These are phyloP conservation scores for Verticillium zaregamsianum DNA, from an alignment of 2,329 filamentous ascomycete species.

Conservation along the genomic window DNA sequence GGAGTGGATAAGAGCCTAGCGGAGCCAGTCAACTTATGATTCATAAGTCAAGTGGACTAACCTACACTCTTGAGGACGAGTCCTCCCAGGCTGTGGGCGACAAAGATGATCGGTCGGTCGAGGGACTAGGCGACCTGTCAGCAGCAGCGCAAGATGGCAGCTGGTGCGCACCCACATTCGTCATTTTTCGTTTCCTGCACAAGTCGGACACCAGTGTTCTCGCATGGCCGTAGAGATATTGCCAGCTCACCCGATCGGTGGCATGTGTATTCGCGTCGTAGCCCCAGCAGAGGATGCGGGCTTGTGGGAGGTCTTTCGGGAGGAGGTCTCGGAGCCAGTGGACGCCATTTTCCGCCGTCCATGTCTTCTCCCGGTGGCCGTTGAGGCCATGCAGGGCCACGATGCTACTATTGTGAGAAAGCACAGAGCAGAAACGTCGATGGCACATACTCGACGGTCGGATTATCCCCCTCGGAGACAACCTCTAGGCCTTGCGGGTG, in stretches of 20 bases:
- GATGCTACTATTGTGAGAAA: slow-evolving; percentile 11
- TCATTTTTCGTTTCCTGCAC: slow-evolving; percentile 20
- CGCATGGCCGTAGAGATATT: slow-evolving; percentile 28
- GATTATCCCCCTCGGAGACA: background rate
- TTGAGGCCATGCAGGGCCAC: slow-evolving; percentile 19
- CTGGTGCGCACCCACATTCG: slow-evolving; percentile 5
- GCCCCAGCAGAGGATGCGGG: slow-evolving; percentile 28
- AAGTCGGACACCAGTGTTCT: slow-evolving; percentile 26
- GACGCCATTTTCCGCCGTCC: slow-evolving; percentile 15
- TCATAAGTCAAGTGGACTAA: too few relatives aligned
- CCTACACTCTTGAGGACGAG: slow-evolving; percentile 27
- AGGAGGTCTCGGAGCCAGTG: slow-evolving; percentile 22
- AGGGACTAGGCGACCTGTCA: slow-evolving; percentile 15
- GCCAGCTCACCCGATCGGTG: slow-evolving; percentile 17
- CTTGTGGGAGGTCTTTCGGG: slow-evolving; percentile 21
- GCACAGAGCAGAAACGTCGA: background rate
- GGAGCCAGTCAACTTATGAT: slow-evolving; percentile 13
- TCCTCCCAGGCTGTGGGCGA: slow-evolving; percentile 25
- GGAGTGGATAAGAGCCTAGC: too few relatives aligned
- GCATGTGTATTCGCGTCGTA: slow-evolving; percentile 26
- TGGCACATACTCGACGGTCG: background rate
- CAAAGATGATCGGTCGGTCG: slow-evolving; percentile 24
- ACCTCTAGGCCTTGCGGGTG: background rate
- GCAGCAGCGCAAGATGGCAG: background rate
- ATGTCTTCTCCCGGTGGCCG: slow-evolving; percentile 18